phyloP scores from a whole-genome alignment of 1,284 basidiomycete genomes.

The Polyporus tsugae region DNA sequence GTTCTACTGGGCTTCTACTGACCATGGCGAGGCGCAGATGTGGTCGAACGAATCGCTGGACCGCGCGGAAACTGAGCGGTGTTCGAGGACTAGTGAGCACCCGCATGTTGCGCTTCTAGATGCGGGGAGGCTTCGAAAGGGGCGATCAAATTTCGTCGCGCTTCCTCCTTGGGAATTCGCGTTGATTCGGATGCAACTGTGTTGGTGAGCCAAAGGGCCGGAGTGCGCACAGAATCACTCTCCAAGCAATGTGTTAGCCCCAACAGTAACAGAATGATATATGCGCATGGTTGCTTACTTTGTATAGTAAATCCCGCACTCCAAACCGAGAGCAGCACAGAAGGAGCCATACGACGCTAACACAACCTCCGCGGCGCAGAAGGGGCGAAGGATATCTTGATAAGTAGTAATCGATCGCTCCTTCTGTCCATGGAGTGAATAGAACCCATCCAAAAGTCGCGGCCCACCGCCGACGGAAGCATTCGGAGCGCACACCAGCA shows the following conservation, averaged over 20 bases:
- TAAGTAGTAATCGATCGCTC: not conserved
- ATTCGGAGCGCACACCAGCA: constrained; percentile 4
- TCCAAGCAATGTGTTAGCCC: not conserved
- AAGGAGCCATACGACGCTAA: not conserved
- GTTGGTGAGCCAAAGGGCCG: not conserved
- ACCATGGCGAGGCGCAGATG: constrained; percentile 4
- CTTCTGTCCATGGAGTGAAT: not conserved
- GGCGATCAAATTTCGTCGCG: not conserved
- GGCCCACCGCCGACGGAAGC: not conserved
- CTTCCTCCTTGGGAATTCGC: not conserved
- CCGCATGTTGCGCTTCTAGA: not conserved
- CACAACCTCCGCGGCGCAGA: not conserved
- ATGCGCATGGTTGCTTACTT: not conserved
- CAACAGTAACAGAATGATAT: not conserved
- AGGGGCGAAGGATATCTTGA: not conserved
- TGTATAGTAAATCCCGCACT: not conserved
- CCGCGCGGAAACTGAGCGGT: constrained; percentile 1
- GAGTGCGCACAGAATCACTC: not conserved
- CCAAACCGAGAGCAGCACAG: not conserved
- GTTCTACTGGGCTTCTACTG: constrained; percentile 7
- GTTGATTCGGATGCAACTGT: not conserved
- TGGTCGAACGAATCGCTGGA: not conserved
- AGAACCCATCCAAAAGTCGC: not conserved
- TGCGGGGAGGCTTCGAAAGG: constrained; percentile 2
- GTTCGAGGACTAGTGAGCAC: not conserved